Evolutionary conservation across 345 rosid genomes (phyloP), one percentile per base, ranked within the genome.

Genomic region (Punica granatum): DNA sequence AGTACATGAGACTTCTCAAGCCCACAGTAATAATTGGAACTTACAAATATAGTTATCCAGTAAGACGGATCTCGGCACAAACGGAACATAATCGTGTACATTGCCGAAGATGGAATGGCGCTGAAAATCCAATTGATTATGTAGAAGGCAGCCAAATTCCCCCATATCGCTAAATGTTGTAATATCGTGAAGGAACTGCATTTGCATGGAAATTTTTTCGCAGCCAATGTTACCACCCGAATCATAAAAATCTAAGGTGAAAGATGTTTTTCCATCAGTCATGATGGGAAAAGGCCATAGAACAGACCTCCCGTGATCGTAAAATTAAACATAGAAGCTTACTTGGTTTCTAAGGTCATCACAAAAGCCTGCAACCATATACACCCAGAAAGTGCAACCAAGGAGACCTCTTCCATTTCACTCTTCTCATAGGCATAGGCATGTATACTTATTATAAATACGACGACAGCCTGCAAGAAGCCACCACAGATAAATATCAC

Each of bases 311-410:
- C 9, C 56, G 3, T 7, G 7, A 49, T 31, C 39, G 31, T 54
- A 35, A 44, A 33, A 66, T 9, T 19, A 16, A 2, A 14, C 1
- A 1, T 33, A 42, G 12, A 46, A 72, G 79, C 89, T 71, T 88
- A 89, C 98, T 88, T 94, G 76, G 99, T 94, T 84, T 94, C 99
- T 54, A 89, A 67, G 65, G 92, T 77, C 70, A 94, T 91, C 69
- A 94, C 98, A 68, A 91, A 91, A 46, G 98, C 99, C 81, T 94
- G 99, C 80, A 94, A 81, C 98, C 99, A 94, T 77, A 94, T 90
- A 76, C 92, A 89, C 72, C 99, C 98, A 16, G 99, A 91, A 68
- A 94, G 96, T 48, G 92, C 99, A 68, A 91, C 97, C 96, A 94
- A 84, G 42, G 91, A 88, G 44, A 94, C 83, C 83, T 94, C 96